phyloP scores from a whole-genome alignment of 257 asterid species.

The Plantago elongata region DNA sequence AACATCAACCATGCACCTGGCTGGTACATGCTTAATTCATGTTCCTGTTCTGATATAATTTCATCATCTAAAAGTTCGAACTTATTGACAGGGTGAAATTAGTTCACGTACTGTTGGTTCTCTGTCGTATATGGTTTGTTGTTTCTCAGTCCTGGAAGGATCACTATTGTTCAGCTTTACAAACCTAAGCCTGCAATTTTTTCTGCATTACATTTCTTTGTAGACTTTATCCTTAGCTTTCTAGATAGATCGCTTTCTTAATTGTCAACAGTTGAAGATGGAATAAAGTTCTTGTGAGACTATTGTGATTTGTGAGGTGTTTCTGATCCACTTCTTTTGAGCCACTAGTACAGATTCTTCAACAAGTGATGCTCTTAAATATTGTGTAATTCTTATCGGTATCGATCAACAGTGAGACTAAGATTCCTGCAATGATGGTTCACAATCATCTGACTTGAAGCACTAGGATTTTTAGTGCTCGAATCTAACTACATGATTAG shows the following conservation, averaged over 20 bases:
- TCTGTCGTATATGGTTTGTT: too few relatives aligned
- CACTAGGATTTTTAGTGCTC: neutral
- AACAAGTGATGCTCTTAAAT: slow-evolving; percentile 6
- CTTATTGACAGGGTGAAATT: too few relatives aligned
- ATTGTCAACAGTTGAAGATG: neutral
- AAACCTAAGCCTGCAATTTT: neutral
- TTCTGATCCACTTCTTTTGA: slow-evolving; percentile 11
- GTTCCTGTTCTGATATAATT: too few relatives aligned
- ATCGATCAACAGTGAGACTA: slow-evolving; percentile 1
- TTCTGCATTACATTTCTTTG: neutral
- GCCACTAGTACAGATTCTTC: neutral
- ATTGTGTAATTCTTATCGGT: neutral
- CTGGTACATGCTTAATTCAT: too few relatives aligned
- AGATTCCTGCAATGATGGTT: neutral
- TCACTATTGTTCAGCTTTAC: neutral
- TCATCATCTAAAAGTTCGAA: too few relatives aligned
- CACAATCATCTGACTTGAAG: slow-evolving; percentile 2
- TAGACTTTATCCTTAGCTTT: neutral
- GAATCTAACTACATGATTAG: slow-evolving; percentile 8
- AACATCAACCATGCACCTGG: too few relatives aligned
- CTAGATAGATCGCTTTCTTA: neutral
- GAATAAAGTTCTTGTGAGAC: slow-evolving; percentile 2
- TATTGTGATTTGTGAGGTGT: neutral
- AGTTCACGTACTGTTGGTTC: too few relatives aligned
- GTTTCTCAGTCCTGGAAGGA: neutral